A percentile compares a stretch with the other conserved stretches of the same genome.
phyloP scores from a whole-genome alignment of 495 filamentous ascomycete species.

The Tuber aestivum region DNA sequence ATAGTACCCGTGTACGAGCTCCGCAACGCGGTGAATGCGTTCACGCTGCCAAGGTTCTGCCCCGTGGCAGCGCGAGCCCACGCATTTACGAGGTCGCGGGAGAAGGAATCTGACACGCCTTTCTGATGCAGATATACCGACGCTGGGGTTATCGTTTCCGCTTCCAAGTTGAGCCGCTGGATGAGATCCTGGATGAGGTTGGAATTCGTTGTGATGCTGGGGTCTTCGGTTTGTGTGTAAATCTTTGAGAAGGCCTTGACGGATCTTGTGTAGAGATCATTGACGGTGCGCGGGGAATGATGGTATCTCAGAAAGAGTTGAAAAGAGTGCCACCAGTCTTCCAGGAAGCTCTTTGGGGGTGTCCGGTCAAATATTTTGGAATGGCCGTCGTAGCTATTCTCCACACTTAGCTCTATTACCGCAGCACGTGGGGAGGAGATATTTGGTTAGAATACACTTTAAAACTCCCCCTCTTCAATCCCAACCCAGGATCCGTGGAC shows the following conservation, averaged over 20 bases:
- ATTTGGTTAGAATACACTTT: slow-evolving; percentile 40
- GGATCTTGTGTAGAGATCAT: slow-evolving; percentile 61
- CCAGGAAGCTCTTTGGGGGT: slow-evolving; percentile 44
- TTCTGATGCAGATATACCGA: slow-evolving; percentile 62
- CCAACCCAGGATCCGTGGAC: slow-evolving; percentile 16
- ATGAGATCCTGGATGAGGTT: slow-evolving; percentile 57
- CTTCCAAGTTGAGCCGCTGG: slow-evolving; percentile 58
- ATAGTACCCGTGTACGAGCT: slow-evolving; percentile 60
- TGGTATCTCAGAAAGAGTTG: slow-evolving; percentile 82
- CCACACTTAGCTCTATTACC: slow-evolving; percentile 4
- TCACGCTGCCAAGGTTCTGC: slow-evolving; percentile 73
- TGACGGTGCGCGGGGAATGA: slow-evolving; percentile 63
- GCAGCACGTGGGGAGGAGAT: not conserved
- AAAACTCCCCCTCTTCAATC: slow-evolving; percentile 36
- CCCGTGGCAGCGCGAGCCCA: slow-evolving; percentile 90
- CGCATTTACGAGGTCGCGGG: slow-evolving; percentile 79
- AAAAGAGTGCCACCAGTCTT: slow-evolving; percentile 69
- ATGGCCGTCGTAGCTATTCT: slow-evolving; percentile 63
- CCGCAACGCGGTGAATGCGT: slow-evolving; percentile 57
- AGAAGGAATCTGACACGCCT: slow-evolving; percentile 57
- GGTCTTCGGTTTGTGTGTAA: slow-evolving; percentile 64
- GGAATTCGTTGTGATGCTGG: slow-evolving; percentile 72
- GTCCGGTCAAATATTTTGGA: slow-evolving; percentile 61
- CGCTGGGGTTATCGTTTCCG: slow-evolving; percentile 63
- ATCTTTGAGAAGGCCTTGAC: slow-evolving; percentile 67